Percentiles rank a stretch among this genome's conserved stretches.
phyloP scores from a whole-genome alignment of 345 rosid genomes.

The Citropsis articulata region DNA sequence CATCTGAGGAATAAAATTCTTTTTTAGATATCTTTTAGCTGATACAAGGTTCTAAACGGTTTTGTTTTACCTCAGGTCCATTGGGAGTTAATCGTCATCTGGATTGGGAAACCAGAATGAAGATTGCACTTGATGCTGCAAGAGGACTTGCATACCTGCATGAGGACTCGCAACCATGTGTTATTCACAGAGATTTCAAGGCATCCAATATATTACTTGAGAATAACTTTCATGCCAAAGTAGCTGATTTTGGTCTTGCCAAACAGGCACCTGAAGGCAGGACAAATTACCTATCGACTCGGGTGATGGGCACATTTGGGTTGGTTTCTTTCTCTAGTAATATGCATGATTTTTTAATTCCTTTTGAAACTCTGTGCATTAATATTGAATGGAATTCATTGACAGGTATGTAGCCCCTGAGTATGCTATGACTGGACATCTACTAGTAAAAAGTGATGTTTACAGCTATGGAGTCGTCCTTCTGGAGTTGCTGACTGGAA shows the following conservation, averaged over 20 bases:
- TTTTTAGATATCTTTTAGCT: slow-evolving; percentile 10
- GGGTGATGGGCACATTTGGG: slow-evolving; percentile 99
- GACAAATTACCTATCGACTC: slow-evolving; percentile 88
- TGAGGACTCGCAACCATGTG: slow-evolving; percentile 98
- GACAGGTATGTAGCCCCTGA: slow-evolving; percentile 97
- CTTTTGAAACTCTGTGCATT: neutral
- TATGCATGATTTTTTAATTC: neutral
- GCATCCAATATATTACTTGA: slow-evolving; percentile 97
- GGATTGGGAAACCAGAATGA: slow-evolving; percentile 98
- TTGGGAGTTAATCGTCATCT: slow-evolving; percentile 87
- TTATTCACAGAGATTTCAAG: slow-evolving; percentile 97
- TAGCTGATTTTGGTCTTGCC: slow-evolving; percentile 98
- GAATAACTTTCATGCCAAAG: slow-evolving; percentile 92
- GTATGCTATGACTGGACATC: slow-evolving; percentile 99
- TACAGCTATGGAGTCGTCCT: slow-evolving; percentile 99
- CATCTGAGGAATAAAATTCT: neutral
- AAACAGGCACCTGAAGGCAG: slow-evolving; percentile 99
- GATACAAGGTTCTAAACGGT: slow-evolving; percentile 4
- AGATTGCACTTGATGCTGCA: slow-evolving; percentile 99
- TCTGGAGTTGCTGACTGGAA: slow-evolving; percentile 91
- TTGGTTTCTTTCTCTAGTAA: slow-evolving; percentile 35
- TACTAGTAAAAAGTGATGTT: slow-evolving; percentile 95
- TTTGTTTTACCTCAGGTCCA: slow-evolving; percentile 60
- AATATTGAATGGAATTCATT: slow-evolving; percentile 15
- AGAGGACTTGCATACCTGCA: slow-evolving; percentile 97